A percentile compares a stretch with the other conserved stretches of the same genome.
phyloP scores from a whole-genome alignment of 352 stramenopile genomes.

The Globisporangium cylindrosporum region DNA sequence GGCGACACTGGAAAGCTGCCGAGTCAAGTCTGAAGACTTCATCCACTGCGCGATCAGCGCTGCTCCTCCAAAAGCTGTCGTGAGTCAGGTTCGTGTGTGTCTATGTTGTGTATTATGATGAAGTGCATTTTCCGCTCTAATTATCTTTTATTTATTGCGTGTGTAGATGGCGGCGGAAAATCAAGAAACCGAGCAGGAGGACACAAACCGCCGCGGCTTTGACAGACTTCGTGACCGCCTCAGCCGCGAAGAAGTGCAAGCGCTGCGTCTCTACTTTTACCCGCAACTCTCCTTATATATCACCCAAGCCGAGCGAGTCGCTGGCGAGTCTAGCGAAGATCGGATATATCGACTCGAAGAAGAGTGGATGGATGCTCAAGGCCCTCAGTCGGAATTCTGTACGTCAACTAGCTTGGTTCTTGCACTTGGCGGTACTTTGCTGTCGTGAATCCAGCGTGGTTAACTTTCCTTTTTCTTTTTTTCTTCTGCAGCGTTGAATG shows the following conservation, averaged over 20 bases:
- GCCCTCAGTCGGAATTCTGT: slow-evolving; percentile 88
- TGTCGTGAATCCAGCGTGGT: background rate
- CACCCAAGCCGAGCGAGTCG: slow-evolving; percentile 71
- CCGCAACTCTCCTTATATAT: slow-evolving; percentile 84
- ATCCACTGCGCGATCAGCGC: slow-evolving; percentile 86
- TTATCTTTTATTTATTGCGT: background rate
- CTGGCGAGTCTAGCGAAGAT: slow-evolving; percentile 78
- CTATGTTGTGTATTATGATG: background rate
- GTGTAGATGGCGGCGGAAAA: slow-evolving; percentile 24
- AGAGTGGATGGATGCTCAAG: slow-evolving; percentile 86
- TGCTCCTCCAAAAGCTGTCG: slow-evolving; percentile 67
- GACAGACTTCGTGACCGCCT: slow-evolving; percentile 77
- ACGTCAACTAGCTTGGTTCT: slow-evolving; percentile 11
- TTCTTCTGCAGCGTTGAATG: slow-evolving; percentile 60
- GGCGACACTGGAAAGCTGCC: slow-evolving; percentile 65
- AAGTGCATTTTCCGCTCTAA: background rate
- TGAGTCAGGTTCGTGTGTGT: slow-evolving; percentile 56
- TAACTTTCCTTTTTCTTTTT: background rate
- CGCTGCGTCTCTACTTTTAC: slow-evolving; percentile 84
- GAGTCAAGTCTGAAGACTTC: slow-evolving; percentile 81
- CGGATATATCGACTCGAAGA: slow-evolving; percentile 88
- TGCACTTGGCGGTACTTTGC: background rate
- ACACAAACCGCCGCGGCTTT: slow-evolving; percentile 64
- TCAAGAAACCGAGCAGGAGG: slow-evolving; percentile 39
- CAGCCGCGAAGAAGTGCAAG: slow-evolving; percentile 84